These are phyloP conservation scores for Blastocystis sp. DNA, from an alignment of 352 stramenopile genomes.

Conservation along the genomic window DNA sequence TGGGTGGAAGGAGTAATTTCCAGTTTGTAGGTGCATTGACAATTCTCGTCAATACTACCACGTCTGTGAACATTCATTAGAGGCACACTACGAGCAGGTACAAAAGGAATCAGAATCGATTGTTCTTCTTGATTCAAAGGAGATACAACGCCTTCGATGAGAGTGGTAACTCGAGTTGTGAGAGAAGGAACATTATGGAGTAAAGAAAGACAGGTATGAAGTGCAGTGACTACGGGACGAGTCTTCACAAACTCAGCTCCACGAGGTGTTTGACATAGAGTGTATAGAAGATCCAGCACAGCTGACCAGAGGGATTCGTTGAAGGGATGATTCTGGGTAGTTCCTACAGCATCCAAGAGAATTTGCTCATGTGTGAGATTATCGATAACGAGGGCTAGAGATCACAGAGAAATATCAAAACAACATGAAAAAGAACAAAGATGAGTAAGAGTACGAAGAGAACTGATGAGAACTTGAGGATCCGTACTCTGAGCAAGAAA, in stretches of 20 bases:
- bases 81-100: background rate
- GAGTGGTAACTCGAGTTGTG: background rate
- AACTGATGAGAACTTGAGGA: background rate
- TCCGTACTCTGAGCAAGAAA: background rate
- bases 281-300: constrained; percentile 4
- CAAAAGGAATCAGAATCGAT: background rate
- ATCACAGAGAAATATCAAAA: background rate
- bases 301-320: background rate
- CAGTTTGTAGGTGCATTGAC: background rate
- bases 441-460: background rate
- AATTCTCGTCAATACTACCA: background rate
- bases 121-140: background rate
- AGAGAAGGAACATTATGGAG: background rate
- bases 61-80: background rate
- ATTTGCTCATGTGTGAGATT: background rate
- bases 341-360: background rate
- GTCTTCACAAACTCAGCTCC: background rate
- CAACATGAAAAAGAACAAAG: background rate
- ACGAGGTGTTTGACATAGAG: background rate
- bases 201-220: background rate
- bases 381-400: background rate
- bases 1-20: background rate
- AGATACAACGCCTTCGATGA: background rate
- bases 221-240: background rate
- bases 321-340: constrained; percentile 11